These are phyloP conservation scores for Phaffia tasmanica DNA, from an alignment of 768 basidiomycete genomes.

Conservation along the genomic window DNA sequence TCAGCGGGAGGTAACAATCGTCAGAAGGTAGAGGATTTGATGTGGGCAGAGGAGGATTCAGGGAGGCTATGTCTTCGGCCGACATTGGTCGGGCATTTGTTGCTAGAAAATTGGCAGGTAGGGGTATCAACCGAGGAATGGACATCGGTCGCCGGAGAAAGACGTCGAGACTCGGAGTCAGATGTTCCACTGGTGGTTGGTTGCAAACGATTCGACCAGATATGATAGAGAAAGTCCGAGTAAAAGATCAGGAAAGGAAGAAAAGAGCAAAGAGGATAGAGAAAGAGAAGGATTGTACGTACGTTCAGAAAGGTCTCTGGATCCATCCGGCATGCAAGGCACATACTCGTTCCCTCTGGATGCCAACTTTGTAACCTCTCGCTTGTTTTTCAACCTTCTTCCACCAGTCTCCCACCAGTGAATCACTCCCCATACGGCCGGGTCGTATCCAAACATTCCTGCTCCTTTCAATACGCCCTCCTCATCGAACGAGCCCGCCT, in stretches of 20 bases:
- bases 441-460: conserved; percentile 9
- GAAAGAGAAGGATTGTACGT: neutral
- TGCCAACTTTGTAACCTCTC: conserved; percentile 15
- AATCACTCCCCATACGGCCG: neutral
- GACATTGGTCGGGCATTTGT: neutral
- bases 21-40: no score
- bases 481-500: conserved; percentile 17
- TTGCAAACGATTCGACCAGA: no score
- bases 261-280: neutral
- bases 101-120: conserved; percentile 8
- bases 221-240: neutral
- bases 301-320: conserved; percentile 12
- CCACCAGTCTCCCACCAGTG: conserved; percentile 24
- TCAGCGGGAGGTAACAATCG: no score
- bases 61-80: no score
- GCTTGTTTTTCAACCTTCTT: conserved; percentile 20
- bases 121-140: neutral
- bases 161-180: conserved; percentile 11
- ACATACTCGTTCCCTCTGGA: conserved; percentile 5
- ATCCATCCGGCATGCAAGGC: conserved; percentile 8
- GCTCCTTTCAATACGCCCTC: conserved; percentile 9
- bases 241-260: neutral
- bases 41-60: no score
- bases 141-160: neutral
- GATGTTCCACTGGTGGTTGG: conserved; percentile 8